Conservation (phyloP, 2,329 filamentous ascomycete genomes). For the Eurotiales sp. region DNA sequence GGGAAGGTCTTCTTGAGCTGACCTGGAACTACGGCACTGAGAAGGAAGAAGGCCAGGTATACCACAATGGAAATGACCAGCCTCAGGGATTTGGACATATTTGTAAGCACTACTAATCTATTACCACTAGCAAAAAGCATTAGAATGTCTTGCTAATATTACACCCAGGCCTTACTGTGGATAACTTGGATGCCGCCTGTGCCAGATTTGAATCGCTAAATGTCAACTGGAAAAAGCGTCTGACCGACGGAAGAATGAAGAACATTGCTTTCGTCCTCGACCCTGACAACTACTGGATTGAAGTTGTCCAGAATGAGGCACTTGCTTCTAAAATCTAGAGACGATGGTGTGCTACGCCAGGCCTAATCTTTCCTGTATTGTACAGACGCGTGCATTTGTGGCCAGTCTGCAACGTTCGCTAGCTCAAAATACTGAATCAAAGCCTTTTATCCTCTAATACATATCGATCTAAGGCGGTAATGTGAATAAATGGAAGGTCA, state of each 20-base stretch:
- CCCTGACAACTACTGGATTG: constrained; percentile 79
- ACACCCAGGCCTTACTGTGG: constrained; percentile 66
- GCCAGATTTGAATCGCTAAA: constrained; percentile 75
- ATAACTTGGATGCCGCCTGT: constrained; percentile 85
- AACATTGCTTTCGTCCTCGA: constrained; percentile 89
- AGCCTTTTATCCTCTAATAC: too few species aligned
- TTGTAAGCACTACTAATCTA: constrained; percentile 52
- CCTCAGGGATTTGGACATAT: constrained; percentile 95
- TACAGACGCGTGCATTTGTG: neutral
- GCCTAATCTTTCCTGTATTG: too few species aligned
- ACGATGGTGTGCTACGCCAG: too few species aligned
- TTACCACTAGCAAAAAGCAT: neutral
- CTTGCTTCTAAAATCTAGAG: constrained; percentile 8
- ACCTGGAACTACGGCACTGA: constrained; percentile 79
- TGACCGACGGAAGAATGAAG: constrained; percentile 89
- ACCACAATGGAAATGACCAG: constrained; percentile 88
- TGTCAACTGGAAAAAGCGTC: constrained; percentile 89
- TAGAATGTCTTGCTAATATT: neutral
- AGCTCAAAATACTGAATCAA: too few species aligned
- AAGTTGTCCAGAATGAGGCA: constrained; percentile 66
- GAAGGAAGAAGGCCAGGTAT: constrained; percentile 74
- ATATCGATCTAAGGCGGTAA: too few species aligned
- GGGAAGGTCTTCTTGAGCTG: constrained; percentile 83
- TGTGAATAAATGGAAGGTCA: too few species aligned
- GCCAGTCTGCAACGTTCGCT: too few species aligned